Conservation (phyloP, 2,329 filamentous ascomycete genomes). For the Monilinia fructicola region DNA sequence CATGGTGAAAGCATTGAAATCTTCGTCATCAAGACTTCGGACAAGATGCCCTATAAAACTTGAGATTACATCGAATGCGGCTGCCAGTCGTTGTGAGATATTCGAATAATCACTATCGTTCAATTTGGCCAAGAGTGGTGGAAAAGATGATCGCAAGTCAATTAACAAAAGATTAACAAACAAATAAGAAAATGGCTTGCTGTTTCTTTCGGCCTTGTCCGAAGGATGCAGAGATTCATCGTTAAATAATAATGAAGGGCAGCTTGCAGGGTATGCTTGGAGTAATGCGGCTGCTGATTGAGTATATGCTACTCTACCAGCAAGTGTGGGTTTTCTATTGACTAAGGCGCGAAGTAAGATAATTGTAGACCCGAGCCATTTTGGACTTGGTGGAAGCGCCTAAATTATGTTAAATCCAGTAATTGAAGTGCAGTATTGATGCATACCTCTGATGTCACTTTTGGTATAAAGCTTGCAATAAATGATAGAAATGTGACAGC, state of each 20-base stretch:
- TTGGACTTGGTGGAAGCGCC: slow-evolving; percentile 51
- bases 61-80: slow-evolving; percentile 62
- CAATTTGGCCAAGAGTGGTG: slow-evolving; percentile 57
- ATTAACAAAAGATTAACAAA: slow-evolving; percentile 65
- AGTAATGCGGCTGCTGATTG: slow-evolving; percentile 59
- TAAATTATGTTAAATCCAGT: slow-evolving; percentile 37
- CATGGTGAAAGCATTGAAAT: slow-evolving; percentile 46
- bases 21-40: slow-evolving; percentile 51
- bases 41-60: slow-evolving; percentile 59
- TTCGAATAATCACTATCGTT: slow-evolving; percentile 53
- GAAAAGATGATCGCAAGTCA: slow-evolving; percentile 63
- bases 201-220: slow-evolving; percentile 29
- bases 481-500: slow-evolving; percentile 59
- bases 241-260: slow-evolving; percentile 54
- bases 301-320: slow-evolving; percentile 58
- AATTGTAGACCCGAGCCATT: slow-evolving; percentile 53
- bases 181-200: slow-evolving; percentile 60
- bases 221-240: slow-evolving; percentile 37
- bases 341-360: slow-evolving; percentile 54
- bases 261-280: slow-evolving; percentile 51
- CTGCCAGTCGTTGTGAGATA: slow-evolving; percentile 55
- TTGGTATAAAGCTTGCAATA: slow-evolving; percentile 53
- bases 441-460: slow-evolving; percentile 50
- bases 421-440: background rate
- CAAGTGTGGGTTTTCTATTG: slow-evolving; percentile 54